These are phyloP conservation scores for Ophiostoma triangulosporum DNA, from an alignment of 2,329 filamentous ascomycete genomes.

Conservation along the genomic window DNA sequence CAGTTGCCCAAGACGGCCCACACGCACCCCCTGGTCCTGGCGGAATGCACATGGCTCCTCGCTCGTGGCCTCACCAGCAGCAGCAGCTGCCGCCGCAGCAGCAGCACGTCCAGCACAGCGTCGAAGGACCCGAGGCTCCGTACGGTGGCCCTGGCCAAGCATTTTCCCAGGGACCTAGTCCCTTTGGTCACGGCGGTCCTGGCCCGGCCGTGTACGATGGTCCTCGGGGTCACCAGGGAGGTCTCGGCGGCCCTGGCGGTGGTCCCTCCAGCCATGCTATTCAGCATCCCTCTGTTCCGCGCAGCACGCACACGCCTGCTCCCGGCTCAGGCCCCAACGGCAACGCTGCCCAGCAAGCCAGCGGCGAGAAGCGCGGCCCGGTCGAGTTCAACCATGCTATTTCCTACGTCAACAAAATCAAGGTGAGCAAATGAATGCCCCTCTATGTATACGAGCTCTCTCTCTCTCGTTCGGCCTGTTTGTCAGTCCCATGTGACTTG, in stretches of 20 bases:
- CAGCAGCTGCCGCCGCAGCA: conserved; percentile 45
- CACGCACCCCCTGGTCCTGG: conserved; percentile 24
- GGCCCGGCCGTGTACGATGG: conserved; percentile 9
- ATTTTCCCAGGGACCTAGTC: conserved; percentile 21
- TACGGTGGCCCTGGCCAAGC: conserved; percentile 45
- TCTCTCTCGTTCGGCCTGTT: background rate
- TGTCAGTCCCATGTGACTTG: background rate
- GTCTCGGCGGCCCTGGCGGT: conserved; percentile 2
- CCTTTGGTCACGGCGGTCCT: conserved; percentile 17
- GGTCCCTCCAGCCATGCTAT: conserved; percentile 1
- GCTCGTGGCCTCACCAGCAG: conserved; percentile 34
- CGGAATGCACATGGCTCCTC: conserved; percentile 32
- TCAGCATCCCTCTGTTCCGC: conserved; percentile 29
- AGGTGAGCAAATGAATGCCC: conserved; percentile 43
- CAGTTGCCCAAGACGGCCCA: conserved; percentile 30
- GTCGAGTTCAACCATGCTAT: conserved; percentile 99
- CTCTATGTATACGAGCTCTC: background rate
- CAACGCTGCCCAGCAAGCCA: conserved; percentile 42
- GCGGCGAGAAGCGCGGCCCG: conserved; percentile 75
- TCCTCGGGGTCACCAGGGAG: conserved; percentile 5
- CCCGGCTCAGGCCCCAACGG: conserved; percentile 48
- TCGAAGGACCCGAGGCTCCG: conserved; percentile 49
- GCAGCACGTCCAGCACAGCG: conserved; percentile 41
- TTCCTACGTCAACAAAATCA: conserved; percentile 99
- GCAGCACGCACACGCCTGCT: conserved; percentile 40